These are phyloP conservation scores for Trichoderma afroharzianum DNA, from an alignment of 2,329 filamentous ascomycete genomes.

Conservation along the genomic window DNA sequence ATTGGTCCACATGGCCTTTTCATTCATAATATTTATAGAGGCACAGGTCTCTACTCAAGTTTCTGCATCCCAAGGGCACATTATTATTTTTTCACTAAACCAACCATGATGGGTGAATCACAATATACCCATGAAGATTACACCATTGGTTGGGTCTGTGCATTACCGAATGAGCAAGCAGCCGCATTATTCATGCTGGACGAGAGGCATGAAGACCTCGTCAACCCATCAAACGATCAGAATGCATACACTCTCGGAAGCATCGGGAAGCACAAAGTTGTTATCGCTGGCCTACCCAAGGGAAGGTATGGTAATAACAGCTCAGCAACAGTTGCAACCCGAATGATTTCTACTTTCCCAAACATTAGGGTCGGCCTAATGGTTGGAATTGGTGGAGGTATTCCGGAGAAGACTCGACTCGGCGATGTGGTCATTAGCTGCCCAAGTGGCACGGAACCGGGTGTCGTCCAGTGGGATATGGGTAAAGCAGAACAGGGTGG, in stretches of 20 bases:
- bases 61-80: not conserved
- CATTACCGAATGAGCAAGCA: conserved; percentile 22
- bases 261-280: conserved; percentile 30
- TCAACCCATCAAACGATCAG: conserved; percentile 8
- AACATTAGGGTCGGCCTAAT: conserved; percentile 23
- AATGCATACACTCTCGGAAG: conserved; percentile 26
- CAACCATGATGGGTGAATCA: not conserved
- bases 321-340: conserved; percentile 29
- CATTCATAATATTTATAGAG: not conserved
- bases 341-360: conserved; percentile 33
- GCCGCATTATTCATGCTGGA: conserved; percentile 24
- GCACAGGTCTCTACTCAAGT: not conserved
- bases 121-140: conserved; percentile 18
- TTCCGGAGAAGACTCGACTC: conserved; percentile 19
- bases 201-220: conserved; percentile 15
- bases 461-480: conserved; percentile 20
- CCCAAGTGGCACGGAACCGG: not conserved
- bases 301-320: conserved; percentile 30
- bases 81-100: not conserved
- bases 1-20: not conserved
- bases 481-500: conserved; percentile 5
- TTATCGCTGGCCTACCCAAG: conserved; percentile 31
- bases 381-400: conserved; percentile 24
- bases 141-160: conserved; percentile 28
- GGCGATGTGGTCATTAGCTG: conserved; percentile 23